These are phyloP conservation scores for Colletotrichum zoysiae DNA, from an alignment of 2,329 filamentous ascomycete genomes.

Conservation along the genomic window DNA sequence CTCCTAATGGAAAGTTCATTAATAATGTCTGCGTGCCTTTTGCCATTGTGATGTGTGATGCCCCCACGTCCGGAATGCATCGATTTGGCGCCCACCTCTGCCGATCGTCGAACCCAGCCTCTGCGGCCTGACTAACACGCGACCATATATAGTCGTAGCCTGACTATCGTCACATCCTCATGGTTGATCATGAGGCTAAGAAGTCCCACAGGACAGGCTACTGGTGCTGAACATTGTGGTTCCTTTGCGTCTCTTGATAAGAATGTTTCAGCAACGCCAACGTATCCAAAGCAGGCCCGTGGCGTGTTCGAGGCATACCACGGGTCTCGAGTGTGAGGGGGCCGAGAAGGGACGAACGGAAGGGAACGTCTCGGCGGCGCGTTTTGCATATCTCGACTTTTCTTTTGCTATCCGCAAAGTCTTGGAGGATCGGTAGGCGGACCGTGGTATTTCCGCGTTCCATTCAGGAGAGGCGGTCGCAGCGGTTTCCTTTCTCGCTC, in stretches of 20 bases:
- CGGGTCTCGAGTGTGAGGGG: neutral
- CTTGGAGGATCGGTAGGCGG: no score
- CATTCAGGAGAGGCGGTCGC: no score
- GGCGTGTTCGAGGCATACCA: neutral
- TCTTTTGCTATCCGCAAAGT: no score
- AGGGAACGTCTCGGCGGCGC: neutral
- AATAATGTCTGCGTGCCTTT: neutral
- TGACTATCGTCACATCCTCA: neutral
- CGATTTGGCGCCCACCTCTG: neutral
- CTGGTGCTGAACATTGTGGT: neutral
- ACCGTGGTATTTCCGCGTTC: no score
- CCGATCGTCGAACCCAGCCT: neutral
- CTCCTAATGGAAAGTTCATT: constrained; percentile 41
- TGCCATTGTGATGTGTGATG: neutral
- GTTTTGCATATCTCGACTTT: neutral
- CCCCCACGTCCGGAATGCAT: neutral
- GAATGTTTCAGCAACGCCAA: neutral
- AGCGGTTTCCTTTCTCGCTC: no score
- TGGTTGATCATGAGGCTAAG: no score
- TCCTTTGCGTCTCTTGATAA: neutral
- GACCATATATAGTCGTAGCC: neutral
- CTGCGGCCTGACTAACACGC: neutral
- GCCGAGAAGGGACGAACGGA: neutral
- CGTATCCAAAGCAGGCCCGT: neutral
- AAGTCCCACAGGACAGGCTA: neutral